Conservation (phyloP, 306 rosid genomes). For the Prunus campanulata region DNA sequence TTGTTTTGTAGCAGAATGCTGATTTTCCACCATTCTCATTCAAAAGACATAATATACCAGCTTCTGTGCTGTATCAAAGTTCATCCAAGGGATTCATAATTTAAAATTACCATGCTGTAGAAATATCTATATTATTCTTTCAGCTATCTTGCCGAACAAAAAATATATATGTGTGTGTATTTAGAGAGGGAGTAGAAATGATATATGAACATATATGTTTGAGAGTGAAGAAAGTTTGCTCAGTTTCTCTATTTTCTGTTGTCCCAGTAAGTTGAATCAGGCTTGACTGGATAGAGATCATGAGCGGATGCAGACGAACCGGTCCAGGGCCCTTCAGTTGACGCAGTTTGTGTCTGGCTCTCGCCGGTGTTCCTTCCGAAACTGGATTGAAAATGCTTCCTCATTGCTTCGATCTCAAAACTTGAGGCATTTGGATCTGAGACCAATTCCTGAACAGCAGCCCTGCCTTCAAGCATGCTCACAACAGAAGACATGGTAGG, state of each 20-base stretch:
- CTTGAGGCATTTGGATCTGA: too few relatives aligned
- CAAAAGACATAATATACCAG: neutral
- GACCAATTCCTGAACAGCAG: too few relatives aligned
- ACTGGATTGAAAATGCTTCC: too few relatives aligned
- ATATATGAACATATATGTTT: neutral
- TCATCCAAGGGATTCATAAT: neutral
- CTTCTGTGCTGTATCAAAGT: neutral
- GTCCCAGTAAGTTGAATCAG: too few relatives aligned
- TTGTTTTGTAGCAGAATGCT: neutral
- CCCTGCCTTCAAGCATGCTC: too few relatives aligned
- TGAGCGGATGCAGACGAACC: neutral
- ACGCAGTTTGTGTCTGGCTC: constrained; percentile 8
- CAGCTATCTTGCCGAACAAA: neutral
- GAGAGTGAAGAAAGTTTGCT: neutral
- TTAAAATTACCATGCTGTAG: neutral
- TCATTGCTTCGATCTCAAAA: too few relatives aligned
- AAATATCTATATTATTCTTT: neutral
- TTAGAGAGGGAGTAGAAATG: neutral
- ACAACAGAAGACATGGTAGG: too few relatives aligned
- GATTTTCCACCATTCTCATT: too few relatives aligned
- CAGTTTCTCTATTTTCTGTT: neutral
- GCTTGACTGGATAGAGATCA: too few relatives aligned
- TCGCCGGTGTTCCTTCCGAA: neutral
- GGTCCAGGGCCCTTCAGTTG: constrained; percentile 18
- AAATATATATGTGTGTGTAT: too few relatives aligned